Evolutionary conservation across 768 basidiomycete genomes (phyloP), one percentile per base, ranked within the genome.

Genomic region (Clitopilus passeckerianus): DNA sequence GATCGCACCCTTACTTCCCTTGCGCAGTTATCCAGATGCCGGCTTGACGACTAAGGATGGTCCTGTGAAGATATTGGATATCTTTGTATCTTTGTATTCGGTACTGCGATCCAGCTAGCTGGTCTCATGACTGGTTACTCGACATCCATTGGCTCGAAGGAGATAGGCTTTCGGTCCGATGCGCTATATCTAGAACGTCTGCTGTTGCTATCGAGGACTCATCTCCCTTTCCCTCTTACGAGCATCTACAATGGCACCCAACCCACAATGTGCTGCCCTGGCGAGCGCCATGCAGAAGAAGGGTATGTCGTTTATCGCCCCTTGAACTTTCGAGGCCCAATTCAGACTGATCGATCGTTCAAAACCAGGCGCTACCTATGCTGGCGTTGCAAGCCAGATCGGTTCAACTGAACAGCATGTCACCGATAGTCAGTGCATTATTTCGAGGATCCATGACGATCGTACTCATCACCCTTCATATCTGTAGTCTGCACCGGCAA

Each of bases 221-320:
- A 20, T 23, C 18, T 23, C 46, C 20, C 46, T 50, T 23, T 18
- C 9, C 46, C 5, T 18, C 18, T 18, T 23, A 18, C 46, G n/a
- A 50, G 16, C 12, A 23, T 5, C 54, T 16, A 53, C 22, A 15
- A 55, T 55, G 54, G 54, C 54, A 5, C 54, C 54, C 35, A 37
- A 55, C 35, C 54, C 54, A 34, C 54, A 55, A 24, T 55, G 54
- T 23, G 35, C 54, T 37, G 54, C 54, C 14, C 33, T 55, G 16
- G 54, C 24, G 6, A 24, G 6, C 23, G 54, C 54, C n/a, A 55
- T 34, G 54, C 16, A 33, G 15, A 33, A 24, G 35, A 34, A 33
- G 3, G 54, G 54, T 55, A 22, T 10, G 30, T 16, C 54, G 27
- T n/a, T 55, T 15, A 33, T 14, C 18, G 5, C 30, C 10, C 14